Evolutionary conservation across 1,284 basidiomycete genomes (phyloP), one percentile per base, ranked within the genome.

Genomic region (Takashimella tepidaria): DNA sequence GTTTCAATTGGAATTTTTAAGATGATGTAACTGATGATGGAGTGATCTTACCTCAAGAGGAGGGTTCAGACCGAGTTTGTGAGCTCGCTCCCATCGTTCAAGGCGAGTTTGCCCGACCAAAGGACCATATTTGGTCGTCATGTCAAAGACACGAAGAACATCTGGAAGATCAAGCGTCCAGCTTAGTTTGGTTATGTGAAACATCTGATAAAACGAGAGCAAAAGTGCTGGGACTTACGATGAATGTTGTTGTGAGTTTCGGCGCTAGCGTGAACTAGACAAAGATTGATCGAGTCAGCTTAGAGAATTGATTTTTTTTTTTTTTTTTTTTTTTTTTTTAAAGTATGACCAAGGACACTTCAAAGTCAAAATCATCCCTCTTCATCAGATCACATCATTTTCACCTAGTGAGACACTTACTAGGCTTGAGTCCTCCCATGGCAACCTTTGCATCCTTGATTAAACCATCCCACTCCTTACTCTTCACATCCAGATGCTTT

Each of bases 21-120:
- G 27, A 12, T 10, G 41, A 22, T 3, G 23, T 20, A n/a, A n/a
- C n/a, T n/a, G n/a, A n/a, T 41, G 12, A 21, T 27, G 4, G 23
- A 3, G 42, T 19, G 41, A 31, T 74, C 81, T 56, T 61, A 90
- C 89, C 79, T 92, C 89, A 16, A 76, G 69, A 1, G 93, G 92
- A 16, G 93, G 93, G 50, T 88, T 80, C 21, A 96, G 78, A 5
- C 89, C 91, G 44, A 93, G 79, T 16, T 82, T 80, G 45, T 86
- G 71, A 0, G 93, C 93, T 41, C 93, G 80, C 64, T 95, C 82
- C 90, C 91, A 98, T 27, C 93, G 81, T 59, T 92, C 84, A 22
- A 96, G 76, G 43, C 92, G 83, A 12, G 84, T 82, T 45, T 93
- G 80, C 1, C 92, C 92, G 43, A 89, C 80, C 61, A 86, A 91